phyloP scores from a whole-genome alignment of 2,329 filamentous ascomycete genomes.

The Diaporthe destruens region DNA sequence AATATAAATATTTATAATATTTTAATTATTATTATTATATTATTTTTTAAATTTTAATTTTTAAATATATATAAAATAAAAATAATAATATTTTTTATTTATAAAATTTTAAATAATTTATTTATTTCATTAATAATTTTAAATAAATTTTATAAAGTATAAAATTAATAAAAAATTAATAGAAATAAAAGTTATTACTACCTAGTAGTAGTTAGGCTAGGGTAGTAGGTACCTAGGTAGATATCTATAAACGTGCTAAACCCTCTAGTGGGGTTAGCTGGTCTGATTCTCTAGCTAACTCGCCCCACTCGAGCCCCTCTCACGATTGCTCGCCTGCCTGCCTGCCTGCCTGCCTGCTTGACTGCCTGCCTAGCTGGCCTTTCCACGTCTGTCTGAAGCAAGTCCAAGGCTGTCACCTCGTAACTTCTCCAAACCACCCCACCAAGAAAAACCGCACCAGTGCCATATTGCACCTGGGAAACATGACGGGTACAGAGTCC shows the following conservation, averaged over 20 bases:
- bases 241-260: background rate
- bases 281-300: background rate
- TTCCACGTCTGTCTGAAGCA: background rate
- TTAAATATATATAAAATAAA: too few species aligned
- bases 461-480: slow-evolving; percentile 18
- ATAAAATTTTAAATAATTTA: too few species aligned
- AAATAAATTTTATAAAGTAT: too few species aligned
- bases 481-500: slow-evolving; percentile 70
- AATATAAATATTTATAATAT: too few species aligned
- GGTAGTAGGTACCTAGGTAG: too few species aligned
- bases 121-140: too few species aligned
- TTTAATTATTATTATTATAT: too few species aligned
- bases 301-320: slow-evolving; percentile 12
- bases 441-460: background rate
- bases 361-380: background rate
- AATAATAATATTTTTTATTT: too few species aligned
- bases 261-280: slow-evolving; percentile 17
- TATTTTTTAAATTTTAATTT: too few species aligned
- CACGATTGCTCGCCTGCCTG: background rate
- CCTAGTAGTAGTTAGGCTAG: too few species aligned
- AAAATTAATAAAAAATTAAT: too few species aligned
- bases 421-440: background rate
- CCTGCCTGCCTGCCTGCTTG: background rate
- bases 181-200: too few species aligned
- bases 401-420: background rate